Evolutionary conservation across 2,329 filamentous ascomycete species (phyloP).

Genomic region (Sclerotinia spermophila): DNA sequence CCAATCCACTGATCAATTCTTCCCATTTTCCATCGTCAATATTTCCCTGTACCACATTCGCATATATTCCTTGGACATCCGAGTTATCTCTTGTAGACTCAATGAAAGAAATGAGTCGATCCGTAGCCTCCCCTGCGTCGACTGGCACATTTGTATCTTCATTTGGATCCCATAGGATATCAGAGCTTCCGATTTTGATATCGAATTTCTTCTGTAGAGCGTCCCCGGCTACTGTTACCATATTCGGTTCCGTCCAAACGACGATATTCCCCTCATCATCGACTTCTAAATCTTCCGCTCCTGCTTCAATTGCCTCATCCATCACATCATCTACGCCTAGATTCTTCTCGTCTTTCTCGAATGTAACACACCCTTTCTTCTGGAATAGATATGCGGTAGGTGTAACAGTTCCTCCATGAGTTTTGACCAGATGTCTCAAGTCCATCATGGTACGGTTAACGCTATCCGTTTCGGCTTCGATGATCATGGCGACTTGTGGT

Average conservation of each 20-base stretch:
- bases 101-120: slow-evolving; percentile 57
- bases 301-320: slow-evolving; percentile 79
- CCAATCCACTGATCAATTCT: slow-evolving; percentile 50
- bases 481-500: slow-evolving; percentile 66
- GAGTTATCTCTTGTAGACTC: slow-evolving; percentile 60
- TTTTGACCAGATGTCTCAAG: slow-evolving; percentile 67
- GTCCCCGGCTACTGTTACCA: slow-evolving; percentile 61
- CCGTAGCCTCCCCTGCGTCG: slow-evolving; percentile 52
- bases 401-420: slow-evolving; percentile 63
- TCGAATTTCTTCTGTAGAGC: slow-evolving; percentile 59
- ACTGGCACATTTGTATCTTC: slow-evolving; percentile 69
- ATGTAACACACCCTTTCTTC: slow-evolving; percentile 69
- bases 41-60: slow-evolving; percentile 58
- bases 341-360: slow-evolving; percentile 55
- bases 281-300: slow-evolving; percentile 68
- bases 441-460: slow-evolving; percentile 71
- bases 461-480: slow-evolving; percentile 83
- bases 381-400: slow-evolving; percentile 83
- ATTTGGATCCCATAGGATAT: slow-evolving; percentile 83
- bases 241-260: slow-evolving; percentile 64
- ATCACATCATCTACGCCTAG: slow-evolving; percentile 64
- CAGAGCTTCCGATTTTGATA: slow-evolving; percentile 66
- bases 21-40: slow-evolving; percentile 54
- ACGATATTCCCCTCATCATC: slow-evolving; percentile 68
- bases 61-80: slow-evolving; percentile 75